Base-by-base conservation (phyloP, 2,329 filamentous ascomycete genomes). In the Colletotrichum horii region DNA sequence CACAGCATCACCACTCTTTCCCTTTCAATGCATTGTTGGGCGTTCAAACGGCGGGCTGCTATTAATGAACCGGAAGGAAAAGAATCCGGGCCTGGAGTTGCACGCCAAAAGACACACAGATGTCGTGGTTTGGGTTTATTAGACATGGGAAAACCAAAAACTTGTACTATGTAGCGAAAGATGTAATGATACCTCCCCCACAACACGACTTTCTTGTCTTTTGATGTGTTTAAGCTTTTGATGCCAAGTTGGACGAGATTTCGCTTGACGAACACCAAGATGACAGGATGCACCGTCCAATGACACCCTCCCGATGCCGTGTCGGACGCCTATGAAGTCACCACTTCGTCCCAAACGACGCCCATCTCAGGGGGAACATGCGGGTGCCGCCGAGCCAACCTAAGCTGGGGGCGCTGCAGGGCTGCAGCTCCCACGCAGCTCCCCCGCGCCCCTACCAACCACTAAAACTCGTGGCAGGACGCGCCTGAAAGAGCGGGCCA, bases 161-260 rank as follows among this genome's bases (percentile, higher is more conserved):
- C 28, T 61, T 69, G 70, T 74, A 76, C 38, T 74, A 74, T 67
- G 52, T 69, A 43, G 56, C 56, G n/a, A 62, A 32, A 69, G 62
- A 62, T 52, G 64, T 74, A 76, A 74, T 76, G 74, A 76, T 76
- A 76, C 65, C 70, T 69, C 62, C 11, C 32, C 38, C 28, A 74
- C 38, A 64, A 28, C 65, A 38, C 62, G 43, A 22, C 22, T 30
- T 38, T 34, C 36, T 38, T 32, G 12, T 32, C 38, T 24, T 26
- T 30, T 22, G 11, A 26, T 6, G 34, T 32, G 12, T 34, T 19
- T 55, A 36, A 67, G 43, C 48, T 67, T 55, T 34, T 15, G 16
- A 66, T 32, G 16, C 19, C 22, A 32, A 52, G 30, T 28, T 30
- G 30, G 30, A 6, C 16, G 26, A 62, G 55, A 28, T 28, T 48